phyloP scores from a whole-genome alignment of 2,329 filamentous ascomycete species.

The Alternaria hordeiaustralica region DNA sequence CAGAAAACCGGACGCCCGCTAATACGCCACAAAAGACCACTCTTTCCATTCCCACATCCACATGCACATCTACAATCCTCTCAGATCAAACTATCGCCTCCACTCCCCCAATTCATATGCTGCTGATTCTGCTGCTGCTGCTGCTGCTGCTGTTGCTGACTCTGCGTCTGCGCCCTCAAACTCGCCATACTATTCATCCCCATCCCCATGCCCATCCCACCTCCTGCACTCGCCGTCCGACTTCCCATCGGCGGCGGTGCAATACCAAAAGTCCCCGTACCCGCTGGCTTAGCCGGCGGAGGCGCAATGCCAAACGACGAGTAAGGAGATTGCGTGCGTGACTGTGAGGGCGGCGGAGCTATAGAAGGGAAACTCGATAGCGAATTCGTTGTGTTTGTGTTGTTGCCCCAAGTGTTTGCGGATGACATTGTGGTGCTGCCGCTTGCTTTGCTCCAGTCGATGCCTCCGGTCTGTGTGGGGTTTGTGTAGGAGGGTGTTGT shows the following conservation, averaged over 20 bases:
- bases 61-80: background rate
- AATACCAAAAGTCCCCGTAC: slow-evolving; percentile 32
- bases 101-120: slow-evolving; percentile 30
- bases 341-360: slow-evolving; percentile 54
- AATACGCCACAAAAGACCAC: background rate
- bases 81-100: slow-evolving; percentile 40
- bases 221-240: slow-evolving; percentile 26
- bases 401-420: slow-evolving; percentile 33
- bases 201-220: slow-evolving; percentile 43
- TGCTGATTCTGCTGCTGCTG: slow-evolving; percentile 17
- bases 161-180: slow-evolving; percentile 34
- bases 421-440: slow-evolving; percentile 17
- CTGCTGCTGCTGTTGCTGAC: slow-evolving; percentile 19
- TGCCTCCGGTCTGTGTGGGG: slow-evolving; percentile 22
- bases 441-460: slow-evolving; percentile 44
- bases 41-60: background rate
- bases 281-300: slow-evolving; percentile 34
- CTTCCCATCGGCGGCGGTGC: slow-evolving; percentile 30
- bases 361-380: slow-evolving; percentile 58
- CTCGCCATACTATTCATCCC: slow-evolving; percentile 27
- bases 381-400: slow-evolving; percentile 13
- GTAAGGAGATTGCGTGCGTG: slow-evolving; percentile 35
- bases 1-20: background rate
- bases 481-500: slow-evolving; percentile 31
- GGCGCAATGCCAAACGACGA: slow-evolving; percentile 49